Evolutionary conservation across 306 rosid genomes (phyloP).

Genomic region (Sicyos baderoa): DNA sequence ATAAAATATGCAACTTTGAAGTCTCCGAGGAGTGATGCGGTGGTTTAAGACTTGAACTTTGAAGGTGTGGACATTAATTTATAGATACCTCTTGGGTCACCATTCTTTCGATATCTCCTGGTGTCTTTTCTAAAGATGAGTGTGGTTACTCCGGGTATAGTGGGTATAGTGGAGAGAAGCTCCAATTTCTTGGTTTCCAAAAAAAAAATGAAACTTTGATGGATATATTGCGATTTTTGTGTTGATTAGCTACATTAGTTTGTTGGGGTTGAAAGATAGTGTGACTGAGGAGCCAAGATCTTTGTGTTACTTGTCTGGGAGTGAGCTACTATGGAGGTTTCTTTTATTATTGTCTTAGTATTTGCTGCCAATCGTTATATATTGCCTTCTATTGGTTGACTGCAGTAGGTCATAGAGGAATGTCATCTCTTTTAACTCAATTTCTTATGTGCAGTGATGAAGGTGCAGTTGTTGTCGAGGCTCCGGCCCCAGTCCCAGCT

Average conservation of each 20-base stretch:
- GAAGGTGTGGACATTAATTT: too few species aligned
- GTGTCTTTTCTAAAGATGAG: too few species aligned
- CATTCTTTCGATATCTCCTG: too few species aligned
- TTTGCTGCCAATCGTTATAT: not conserved
- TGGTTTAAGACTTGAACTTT: too few species aligned
- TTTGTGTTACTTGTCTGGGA: not conserved
- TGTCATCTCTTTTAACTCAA: not conserved
- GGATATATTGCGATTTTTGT: not conserved
- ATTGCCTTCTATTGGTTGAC: not conserved
- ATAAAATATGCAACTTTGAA: not conserved
- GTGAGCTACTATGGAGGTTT: not conserved
- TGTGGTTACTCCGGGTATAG: too few species aligned
- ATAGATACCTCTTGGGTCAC: too few species aligned
- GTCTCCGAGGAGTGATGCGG: too few species aligned
- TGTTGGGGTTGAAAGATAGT: not conserved
- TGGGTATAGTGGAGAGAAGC: too few species aligned
- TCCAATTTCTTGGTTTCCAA: too few species aligned
- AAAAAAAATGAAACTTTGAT: too few species aligned
- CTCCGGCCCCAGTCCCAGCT: conserved; percentile 23
- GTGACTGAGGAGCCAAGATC: not conserved
- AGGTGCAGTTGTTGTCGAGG: conserved; percentile 27
- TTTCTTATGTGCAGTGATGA: conserved; percentile 33
- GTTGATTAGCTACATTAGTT: not conserved
- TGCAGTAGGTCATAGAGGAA: not conserved
- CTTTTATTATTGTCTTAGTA: not conserved